These are phyloP conservation scores for Aspergillus sclerotiicarbonarius DNA, from an alignment of 495 filamentous ascomycete species.

Conservation along the genomic window DNA sequence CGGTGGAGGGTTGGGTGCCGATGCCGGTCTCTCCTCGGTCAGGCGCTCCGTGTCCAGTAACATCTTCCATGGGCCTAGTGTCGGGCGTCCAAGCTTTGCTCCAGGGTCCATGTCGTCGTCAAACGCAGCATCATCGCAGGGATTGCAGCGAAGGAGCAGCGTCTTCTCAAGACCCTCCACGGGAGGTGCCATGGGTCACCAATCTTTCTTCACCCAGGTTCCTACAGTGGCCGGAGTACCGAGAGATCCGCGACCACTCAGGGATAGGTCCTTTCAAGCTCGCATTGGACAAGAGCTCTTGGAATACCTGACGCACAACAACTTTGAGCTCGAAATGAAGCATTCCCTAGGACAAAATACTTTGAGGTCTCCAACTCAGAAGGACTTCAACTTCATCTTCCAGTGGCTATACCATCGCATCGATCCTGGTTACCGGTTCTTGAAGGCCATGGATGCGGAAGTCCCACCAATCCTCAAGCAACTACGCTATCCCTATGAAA, in stretches of 20 bases:
- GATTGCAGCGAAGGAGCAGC: constrained; percentile 74
- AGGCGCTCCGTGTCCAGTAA: constrained; percentile 78
- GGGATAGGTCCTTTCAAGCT: constrained; percentile 72
- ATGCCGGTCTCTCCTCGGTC: constrained; percentile 77
- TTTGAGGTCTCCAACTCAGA: constrained; percentile 90
- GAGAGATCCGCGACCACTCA: constrained; percentile 83
- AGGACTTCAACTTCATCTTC: constrained; percentile 96
- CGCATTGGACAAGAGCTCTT: constrained; percentile 85
- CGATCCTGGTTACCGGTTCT: constrained; percentile 87
- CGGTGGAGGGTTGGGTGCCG: constrained; percentile 65
- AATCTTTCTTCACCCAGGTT: constrained; percentile 89
- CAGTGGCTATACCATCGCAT: constrained; percentile 96
- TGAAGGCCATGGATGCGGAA: constrained; percentile 89
- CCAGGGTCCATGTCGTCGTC: constrained; percentile 54
- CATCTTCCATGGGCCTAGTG: constrained; percentile 59
- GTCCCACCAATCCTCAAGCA: constrained; percentile 89
- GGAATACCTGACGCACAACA: constrained; percentile 85
- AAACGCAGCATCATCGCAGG: constrained; percentile 38
- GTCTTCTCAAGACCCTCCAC: constrained; percentile 71
- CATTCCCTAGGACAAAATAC: constrained; percentile 83
- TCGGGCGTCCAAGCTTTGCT: constrained; percentile 68
- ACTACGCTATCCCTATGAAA: constrained; percentile 90
- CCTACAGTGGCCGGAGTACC: constrained; percentile 76
- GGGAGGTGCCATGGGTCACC: constrained; percentile 62
- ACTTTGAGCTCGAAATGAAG: constrained; percentile 98